Evolutionary conservation across 768 basidiomycete genomes (phyloP).

Genomic region (Tylopilus vinaceipallidus): DNA sequence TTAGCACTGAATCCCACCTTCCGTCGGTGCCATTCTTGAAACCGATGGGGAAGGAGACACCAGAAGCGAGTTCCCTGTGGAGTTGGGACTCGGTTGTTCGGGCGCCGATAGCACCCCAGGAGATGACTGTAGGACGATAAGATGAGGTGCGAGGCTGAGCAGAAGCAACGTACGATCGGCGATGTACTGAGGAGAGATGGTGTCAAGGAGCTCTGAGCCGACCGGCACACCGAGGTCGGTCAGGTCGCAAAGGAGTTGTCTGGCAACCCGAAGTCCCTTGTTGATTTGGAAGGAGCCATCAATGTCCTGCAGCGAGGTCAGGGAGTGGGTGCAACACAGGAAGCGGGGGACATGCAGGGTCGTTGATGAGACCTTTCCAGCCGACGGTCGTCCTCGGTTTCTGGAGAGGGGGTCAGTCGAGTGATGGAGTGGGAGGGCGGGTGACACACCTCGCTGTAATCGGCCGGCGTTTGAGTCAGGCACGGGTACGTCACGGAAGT

Average conservation of each 20-base stretch:
- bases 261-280: conserved; percentile 87
- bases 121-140: conserved; percentile 49
- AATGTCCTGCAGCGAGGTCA: conserved; percentile 58
- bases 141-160: background rate
- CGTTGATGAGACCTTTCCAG: conserved; percentile 95
- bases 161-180: conserved; percentile 57
- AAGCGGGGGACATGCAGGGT: conserved; percentile 48
- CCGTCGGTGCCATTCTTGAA: conserved; percentile 99
- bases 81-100: conserved; percentile 97
- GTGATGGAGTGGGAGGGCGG: background rate
- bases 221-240: conserved; percentile 89
- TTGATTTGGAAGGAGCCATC: conserved; percentile 95
- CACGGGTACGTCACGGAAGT: conserved; percentile 18
- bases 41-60: conserved; percentile 95
- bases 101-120: conserved; percentile 97
- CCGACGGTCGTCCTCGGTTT: conserved; percentile 98
- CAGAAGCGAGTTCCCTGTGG: conserved; percentile 93
- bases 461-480: conserved; percentile 39
- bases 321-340: fast-evolving
- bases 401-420: conserved; percentile 36
- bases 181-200: conserved; percentile 80
- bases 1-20: conserved; percentile 38
- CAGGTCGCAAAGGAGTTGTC: conserved; percentile 89
- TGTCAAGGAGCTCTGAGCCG: conserved; percentile 91
- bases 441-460: conserved; percentile 38